Evolutionary conservation across 768 basidiomycete species (phyloP), one percentile per base, ranked within the genome.

Genomic region (Cyathus striatus): DNA sequence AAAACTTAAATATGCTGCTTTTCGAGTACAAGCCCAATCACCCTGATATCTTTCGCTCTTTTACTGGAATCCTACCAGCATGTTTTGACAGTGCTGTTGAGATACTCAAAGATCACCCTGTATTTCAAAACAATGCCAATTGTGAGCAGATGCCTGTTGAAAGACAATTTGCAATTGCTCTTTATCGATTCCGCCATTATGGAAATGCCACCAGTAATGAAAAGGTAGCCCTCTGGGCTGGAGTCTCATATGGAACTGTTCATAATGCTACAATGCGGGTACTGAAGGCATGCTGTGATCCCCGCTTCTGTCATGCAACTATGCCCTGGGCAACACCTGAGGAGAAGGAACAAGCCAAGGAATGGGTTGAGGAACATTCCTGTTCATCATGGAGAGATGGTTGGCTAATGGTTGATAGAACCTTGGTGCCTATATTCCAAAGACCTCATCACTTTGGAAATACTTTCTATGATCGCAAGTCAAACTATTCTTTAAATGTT

Each of bases 351-450:
- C 24, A 44, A 6, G 68, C 65, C 21, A 69, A 67, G 52, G n/a
- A 13, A 5, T 72, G 64, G 68, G 63, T 73, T 0, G 53, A 63
- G 20, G 38, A 44, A 23, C 40, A 56, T 17, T 55, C 65, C 18
- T 61, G 69, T 49, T 37, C 45, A 34, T 45, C 58, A 16, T 74
- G 68, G 68, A 35, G 51, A 3, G 26, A 65, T 45, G 62, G 69
- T 0, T 68, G 62, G 57, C 54, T 59, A 23, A 46, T 65, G 21
- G 62, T 63, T 18, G 68, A 72, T 56, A 68, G 70, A 3, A 69
- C 66, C 3, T 38, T 70, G 1, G 48, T 72, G 2, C 61, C 61
- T 2, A 49, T 70, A 1, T 58, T 48, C 24, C 38, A 49, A 4
- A 40, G 54, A 4, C 69, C 69, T 4, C 32, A 30, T 2, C 60